A percentile compares a stretch with the other conserved stretches of the same genome.
These are phyloP conservation scores for Grammothele lineata DNA, from an alignment of 768 basidiomycete species.

Conservation along the genomic window DNA sequence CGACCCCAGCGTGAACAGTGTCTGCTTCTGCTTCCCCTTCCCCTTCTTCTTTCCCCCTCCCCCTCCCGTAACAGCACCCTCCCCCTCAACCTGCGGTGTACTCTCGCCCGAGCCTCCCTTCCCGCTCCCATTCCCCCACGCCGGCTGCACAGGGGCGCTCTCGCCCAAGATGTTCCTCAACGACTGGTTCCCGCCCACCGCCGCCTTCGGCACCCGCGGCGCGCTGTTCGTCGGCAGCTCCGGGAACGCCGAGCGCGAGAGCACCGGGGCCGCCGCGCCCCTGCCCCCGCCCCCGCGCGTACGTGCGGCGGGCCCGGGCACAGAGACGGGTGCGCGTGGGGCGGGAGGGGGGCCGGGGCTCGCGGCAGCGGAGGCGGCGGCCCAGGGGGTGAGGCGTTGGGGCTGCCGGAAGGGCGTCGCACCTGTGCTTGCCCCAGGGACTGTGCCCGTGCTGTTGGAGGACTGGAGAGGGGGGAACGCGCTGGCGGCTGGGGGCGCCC, in stretches of 20 bases:
- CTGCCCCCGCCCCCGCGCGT: too few species aligned
- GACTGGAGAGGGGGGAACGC: constrained; percentile 27
- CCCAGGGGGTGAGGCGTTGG: constrained; percentile 61
- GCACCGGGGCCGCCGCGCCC: constrained; percentile 40
- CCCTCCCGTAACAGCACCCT: constrained; percentile 7
- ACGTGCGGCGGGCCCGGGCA: constrained; percentile 21
- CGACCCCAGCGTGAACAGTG: constrained; percentile 62
- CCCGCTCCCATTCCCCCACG: constrained; percentile 23
- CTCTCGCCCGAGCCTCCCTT: constrained; percentile 11
- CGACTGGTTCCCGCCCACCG: constrained; percentile 60
- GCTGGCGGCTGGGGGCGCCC: constrained; percentile 15
- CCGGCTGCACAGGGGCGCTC: constrained; percentile 29
- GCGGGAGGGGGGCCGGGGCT: constrained; percentile 28
- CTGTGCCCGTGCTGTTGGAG: not conserved
- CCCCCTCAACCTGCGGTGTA: constrained; percentile 6
- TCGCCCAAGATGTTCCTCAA: constrained; percentile 63
- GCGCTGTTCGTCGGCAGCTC: constrained; percentile 50
- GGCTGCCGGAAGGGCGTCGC: constrained; percentile 37
- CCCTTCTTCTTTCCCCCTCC: constrained; percentile 61
- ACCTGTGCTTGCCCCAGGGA: too few species aligned
- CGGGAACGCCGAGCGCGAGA: constrained; percentile 61
- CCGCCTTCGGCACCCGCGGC: constrained; percentile 37
- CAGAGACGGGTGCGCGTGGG: constrained; percentile 26
- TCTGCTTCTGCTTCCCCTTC: constrained; percentile 84
- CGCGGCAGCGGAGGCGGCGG: constrained; percentile 20